Conservation (phyloP, 2,329 filamentous ascomycete genomes). For the Aspergillus glaucus region DNA sequence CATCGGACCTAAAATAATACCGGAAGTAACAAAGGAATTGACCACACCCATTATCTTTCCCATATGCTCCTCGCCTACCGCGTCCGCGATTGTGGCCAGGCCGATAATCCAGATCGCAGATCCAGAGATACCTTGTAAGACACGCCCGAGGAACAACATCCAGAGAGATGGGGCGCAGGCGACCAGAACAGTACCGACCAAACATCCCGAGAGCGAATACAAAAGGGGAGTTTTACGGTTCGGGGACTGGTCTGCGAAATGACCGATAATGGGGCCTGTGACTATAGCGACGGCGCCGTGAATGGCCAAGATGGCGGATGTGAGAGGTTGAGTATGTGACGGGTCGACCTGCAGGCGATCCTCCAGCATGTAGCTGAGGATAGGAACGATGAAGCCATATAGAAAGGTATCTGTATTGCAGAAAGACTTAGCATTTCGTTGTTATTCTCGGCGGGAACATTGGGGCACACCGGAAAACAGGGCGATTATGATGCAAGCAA, state of each 20-base stretch:
- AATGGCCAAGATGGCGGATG: slow-evolving; percentile 17
- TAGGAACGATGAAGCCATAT: slow-evolving; percentile 28
- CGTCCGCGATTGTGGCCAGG: slow-evolving; percentile 23
- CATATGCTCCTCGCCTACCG: slow-evolving; percentile 17
- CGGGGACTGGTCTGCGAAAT: slow-evolving; percentile 22
- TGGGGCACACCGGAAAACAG: too few relatives aligned
- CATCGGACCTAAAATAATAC: slow-evolving; percentile 23
- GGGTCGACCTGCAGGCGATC: slow-evolving; percentile 17
- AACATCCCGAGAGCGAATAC: slow-evolving; percentile 16
- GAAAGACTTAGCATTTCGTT: too few relatives aligned
- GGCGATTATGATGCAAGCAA: too few relatives aligned
- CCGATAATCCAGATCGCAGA: slow-evolving; percentile 28
- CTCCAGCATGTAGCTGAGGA: slow-evolving; percentile 26
- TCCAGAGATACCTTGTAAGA: slow-evolving; percentile 24
- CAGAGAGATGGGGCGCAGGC: slow-evolving; percentile 14
- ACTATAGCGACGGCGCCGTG: slow-evolving; percentile 20
- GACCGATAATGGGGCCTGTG: slow-evolving; percentile 18
- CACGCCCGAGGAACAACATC: slow-evolving; percentile 20
- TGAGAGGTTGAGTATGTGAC: slow-evolving; percentile 19
- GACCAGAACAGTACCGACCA: slow-evolving; percentile 22
- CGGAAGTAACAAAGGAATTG: slow-evolving; percentile 20
- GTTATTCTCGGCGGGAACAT: too few relatives aligned
- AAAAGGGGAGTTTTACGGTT: slow-evolving; percentile 19
- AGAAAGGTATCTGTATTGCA: slow-evolving; percentile 22
- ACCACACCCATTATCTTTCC: slow-evolving; percentile 21